A percentile compares a stretch with the other conserved stretches of the same genome.
Conservation (phyloP, 1,284 basidiomycete genomes). For the Paramarasmius palmivorus region DNA sequence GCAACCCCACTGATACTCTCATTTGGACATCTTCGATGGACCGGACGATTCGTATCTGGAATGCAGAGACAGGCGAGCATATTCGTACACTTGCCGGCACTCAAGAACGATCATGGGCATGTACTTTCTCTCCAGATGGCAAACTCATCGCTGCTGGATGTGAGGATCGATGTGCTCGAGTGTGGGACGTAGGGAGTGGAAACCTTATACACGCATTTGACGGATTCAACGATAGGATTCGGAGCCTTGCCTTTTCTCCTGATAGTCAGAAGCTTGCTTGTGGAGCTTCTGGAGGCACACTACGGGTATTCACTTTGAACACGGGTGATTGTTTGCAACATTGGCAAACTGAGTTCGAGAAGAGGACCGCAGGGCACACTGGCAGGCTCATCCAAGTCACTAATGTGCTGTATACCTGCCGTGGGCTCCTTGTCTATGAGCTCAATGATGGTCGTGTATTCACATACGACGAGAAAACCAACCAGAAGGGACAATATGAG, state of each 20-base stretch:
- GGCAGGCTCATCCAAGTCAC: no score
- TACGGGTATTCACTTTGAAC: slow-evolving; percentile 8
- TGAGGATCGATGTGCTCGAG: slow-evolving; percentile 9
- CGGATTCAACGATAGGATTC: slow-evolving; percentile 6
- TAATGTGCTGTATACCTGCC: not conserved
- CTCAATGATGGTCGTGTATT: no score
- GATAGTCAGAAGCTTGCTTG: slow-evolving; percentile 9
- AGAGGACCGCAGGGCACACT: no score
- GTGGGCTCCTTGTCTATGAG: not conserved
- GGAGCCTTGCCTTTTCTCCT: slow-evolving; percentile 15
- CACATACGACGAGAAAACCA: no score
- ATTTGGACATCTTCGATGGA: slow-evolving; percentile 16
- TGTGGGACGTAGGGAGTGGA: slow-evolving; percentile 13
- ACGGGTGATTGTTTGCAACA: slow-evolving; percentile 6
- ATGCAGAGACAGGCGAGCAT: slow-evolving; percentile 7
- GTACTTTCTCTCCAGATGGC: slow-evolving; percentile 13
- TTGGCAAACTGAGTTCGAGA: slow-evolving; percentile 7
- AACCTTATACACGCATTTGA: slow-evolving; percentile 14
- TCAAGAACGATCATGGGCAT: slow-evolving; percentile 10
- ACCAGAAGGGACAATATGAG: no score
- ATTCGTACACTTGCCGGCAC: slow-evolving; percentile 10
- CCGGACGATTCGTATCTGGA: slow-evolving; percentile 15
- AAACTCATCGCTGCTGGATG: slow-evolving; percentile 11
- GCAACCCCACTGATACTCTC: slow-evolving; percentile 11
- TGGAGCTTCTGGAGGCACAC: not conserved